phyloP scores from a whole-genome alignment of 2,329 filamentous ascomycete species.

The Alternaria postmessia region DNA sequence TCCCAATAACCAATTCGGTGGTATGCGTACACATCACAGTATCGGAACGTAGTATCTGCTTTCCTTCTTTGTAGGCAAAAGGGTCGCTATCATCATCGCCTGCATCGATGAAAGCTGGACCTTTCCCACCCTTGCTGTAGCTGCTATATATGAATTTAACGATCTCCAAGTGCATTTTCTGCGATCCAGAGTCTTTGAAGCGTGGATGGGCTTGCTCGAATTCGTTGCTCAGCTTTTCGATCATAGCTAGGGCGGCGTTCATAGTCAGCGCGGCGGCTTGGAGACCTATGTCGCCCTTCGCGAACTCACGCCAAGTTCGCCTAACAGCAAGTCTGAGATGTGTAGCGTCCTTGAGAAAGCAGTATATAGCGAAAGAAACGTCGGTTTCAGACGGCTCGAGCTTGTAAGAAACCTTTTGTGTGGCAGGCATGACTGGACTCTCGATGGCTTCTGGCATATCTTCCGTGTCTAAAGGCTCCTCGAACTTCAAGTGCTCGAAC shows the following conservation, averaged over 20 bases:
- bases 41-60: background rate
- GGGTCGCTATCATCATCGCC: background rate
- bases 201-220: background rate
- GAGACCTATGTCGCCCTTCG: constrained; percentile 37
- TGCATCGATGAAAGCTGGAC: background rate
- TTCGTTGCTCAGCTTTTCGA: background rate
- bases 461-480: background rate
- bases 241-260: constrained; percentile 35
- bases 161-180: background rate
- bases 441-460: background rate
- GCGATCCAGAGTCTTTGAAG: background rate
- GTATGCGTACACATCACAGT: background rate
- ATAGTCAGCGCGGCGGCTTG: constrained; percentile 44
- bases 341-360: constrained; percentile 42
- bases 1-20: background rate
- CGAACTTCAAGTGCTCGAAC: background rate
- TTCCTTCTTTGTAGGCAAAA: background rate
- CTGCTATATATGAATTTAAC: background rate
- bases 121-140: background rate
- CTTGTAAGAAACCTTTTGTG: background rate
- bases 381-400: constrained; percentile 3
- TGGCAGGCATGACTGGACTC: background rate
- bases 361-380: constrained; percentile 28
- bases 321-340: constrained; percentile 42
- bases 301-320: constrained; percentile 43